Percentiles rank a stretch among this genome's conserved stretches.
phyloP scores from a whole-genome alignment of 2,329 filamentous ascomycete species.

The Microascus cirrosus region DNA sequence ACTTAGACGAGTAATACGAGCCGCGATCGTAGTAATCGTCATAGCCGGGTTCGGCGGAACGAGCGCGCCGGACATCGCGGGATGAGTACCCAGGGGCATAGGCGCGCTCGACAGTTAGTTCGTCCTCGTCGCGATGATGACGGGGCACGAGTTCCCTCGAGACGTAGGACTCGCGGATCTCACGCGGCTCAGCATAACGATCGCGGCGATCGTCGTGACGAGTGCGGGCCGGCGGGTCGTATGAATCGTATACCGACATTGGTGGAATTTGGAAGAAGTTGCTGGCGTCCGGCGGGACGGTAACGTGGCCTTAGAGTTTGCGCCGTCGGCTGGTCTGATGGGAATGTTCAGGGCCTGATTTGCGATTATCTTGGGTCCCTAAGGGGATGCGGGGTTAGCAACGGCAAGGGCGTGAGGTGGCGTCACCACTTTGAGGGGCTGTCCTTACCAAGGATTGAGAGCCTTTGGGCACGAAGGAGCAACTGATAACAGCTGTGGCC shows the following conservation, averaged over 20 bases:
- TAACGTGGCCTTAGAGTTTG: background rate
- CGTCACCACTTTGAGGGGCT: background rate
- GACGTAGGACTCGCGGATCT: slow-evolving; percentile 17
- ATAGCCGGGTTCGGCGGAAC: slow-evolving; percentile 50
- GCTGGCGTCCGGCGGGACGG: background rate
- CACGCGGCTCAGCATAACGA: slow-evolving; percentile 29
- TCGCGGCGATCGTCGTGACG: slow-evolving; percentile 24
- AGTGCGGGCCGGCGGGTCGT: slow-evolving; percentile 26
- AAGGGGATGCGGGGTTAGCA: background rate
- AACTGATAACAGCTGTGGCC: background rate
- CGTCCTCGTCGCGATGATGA: slow-evolving; percentile 54
- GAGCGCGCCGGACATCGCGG: slow-evolving; percentile 45
- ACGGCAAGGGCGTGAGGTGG: background rate
- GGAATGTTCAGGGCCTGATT: background rate
- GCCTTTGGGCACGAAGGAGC: background rate
- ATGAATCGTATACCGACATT: slow-evolving; percentile 41
- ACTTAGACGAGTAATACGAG: slow-evolving; percentile 23
- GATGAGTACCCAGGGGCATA: slow-evolving; percentile 55
- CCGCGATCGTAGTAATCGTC: slow-evolving; percentile 33
- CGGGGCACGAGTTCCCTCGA: slow-evolving; percentile 44
- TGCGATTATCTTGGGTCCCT: background rate
- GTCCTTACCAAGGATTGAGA: background rate
- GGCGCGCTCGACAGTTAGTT: slow-evolving; percentile 69
- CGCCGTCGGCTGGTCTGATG: background rate
- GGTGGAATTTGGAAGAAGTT: background rate